A percentile compares a stretch with the other conserved stretches of the same genome.
Evolutionary conservation across 352 stramenopile genomes (phyloP).

Genomic region (Blastocystis sp.): DNA sequence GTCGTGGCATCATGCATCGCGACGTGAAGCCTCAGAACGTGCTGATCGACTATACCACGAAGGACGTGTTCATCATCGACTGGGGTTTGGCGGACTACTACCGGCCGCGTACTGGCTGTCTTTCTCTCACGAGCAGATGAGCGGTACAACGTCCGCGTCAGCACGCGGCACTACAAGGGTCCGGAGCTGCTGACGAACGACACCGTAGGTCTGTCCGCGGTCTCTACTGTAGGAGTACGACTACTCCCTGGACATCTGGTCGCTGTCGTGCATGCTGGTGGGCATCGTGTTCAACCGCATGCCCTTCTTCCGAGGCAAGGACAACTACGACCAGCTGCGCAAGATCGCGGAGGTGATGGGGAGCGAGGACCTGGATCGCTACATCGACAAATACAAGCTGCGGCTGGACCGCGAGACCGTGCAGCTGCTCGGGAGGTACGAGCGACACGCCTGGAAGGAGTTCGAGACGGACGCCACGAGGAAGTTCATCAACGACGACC

Average conservation of each 20-base stretch:
- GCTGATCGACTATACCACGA: constrained; percentile 98
- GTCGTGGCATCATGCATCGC: constrained; percentile 98
- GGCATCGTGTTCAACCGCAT: constrained; percentile 86
- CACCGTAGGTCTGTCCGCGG: not conserved
- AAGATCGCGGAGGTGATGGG: constrained; percentile 95
- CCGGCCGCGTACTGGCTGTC: constrained; percentile 72
- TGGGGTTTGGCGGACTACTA: constrained; percentile 99
- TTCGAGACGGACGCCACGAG: constrained; percentile 1
- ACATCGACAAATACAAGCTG: constrained; percentile 96
- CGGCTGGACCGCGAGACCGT: constrained; percentile 79
- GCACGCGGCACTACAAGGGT: constrained; percentile 97
- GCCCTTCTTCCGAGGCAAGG: constrained; percentile 97
- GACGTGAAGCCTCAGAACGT: constrained; percentile 99
- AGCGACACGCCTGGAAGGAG: constrained; percentile 90
- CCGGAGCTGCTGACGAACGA: constrained; percentile 93
- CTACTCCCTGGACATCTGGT: constrained; percentile 99
- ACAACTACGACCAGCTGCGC: constrained; percentile 99
- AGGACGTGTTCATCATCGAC: constrained; percentile 93
- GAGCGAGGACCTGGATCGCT: constrained; percentile 95
- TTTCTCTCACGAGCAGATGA: constrained; percentile 23
- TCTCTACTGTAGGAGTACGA: constrained; percentile 92
- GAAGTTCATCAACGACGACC: constrained; percentile 94
- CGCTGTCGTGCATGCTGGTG: constrained; percentile 95
- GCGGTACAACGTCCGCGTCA: constrained; percentile 95
- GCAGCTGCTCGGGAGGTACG: constrained; percentile 88